Evolutionary conservation across 2,329 filamentous ascomycete species (phyloP).

Genomic region (Chaetomiaceae sp.): DNA sequence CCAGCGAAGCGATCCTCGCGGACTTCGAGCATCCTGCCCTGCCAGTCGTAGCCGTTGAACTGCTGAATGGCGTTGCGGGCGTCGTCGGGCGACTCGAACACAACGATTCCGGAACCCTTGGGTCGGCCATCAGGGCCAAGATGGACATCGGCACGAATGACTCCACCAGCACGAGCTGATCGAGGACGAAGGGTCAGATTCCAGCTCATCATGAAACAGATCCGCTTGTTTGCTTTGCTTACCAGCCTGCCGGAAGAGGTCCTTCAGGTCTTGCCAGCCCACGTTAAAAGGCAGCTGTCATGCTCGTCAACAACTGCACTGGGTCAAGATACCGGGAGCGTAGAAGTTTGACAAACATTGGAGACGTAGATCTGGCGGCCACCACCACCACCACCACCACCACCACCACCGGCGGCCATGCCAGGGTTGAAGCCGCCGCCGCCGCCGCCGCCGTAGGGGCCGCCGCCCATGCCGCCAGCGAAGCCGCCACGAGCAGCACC

Average conservation of each 20-base stretch:
- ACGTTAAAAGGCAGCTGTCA: constrained; percentile 88
- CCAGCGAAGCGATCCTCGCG: constrained; percentile 92
- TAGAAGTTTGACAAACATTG: constrained; percentile 70
- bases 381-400: too few species aligned
- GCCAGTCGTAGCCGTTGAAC: constrained; percentile 99
- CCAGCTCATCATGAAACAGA: background rate
- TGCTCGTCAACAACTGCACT: constrained; percentile 23
- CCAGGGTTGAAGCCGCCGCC: constrained; percentile 55
- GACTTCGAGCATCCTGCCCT: constrained; percentile 86
- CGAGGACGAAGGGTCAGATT: constrained; percentile 10
- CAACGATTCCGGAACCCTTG: constrained; percentile 95
- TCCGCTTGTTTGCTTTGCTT: constrained; percentile 39
- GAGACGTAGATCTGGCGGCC: constrained; percentile 93
- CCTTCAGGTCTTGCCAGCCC: constrained; percentile 98
- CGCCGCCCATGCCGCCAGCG: constrained; percentile 45
- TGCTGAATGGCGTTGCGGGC: constrained; percentile 93
- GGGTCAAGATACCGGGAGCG: background rate
- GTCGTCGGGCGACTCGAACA: constrained; percentile 91
- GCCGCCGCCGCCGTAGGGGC: constrained; percentile 46
- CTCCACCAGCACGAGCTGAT: constrained; percentile 60
- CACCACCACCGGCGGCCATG: constrained; percentile 53
- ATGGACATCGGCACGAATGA: constrained; percentile 94
- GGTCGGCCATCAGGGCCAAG: constrained; percentile 84
- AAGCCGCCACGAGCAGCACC: constrained; percentile 57
- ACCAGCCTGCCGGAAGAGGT: constrained; percentile 97